These are phyloP conservation scores for Colletotrichum sp. DNA, from an alignment of 2,329 filamentous ascomycete species.

Conservation along the genomic window DNA sequence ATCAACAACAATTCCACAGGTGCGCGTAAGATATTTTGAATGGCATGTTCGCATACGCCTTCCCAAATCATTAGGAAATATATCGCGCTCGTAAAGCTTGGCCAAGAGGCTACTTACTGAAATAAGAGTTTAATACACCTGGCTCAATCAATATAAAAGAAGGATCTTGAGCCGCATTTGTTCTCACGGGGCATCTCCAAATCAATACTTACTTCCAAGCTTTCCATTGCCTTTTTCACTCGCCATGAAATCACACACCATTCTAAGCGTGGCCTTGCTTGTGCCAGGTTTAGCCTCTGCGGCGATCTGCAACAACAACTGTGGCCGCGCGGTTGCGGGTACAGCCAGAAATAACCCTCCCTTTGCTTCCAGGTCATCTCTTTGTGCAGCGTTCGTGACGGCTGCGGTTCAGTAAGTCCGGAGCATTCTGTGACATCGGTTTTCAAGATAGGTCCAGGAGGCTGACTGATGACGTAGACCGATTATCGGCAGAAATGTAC, in stretches of 20 bases:
- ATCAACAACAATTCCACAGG: neutral
- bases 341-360: neutral
- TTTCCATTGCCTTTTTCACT: no score
- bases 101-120: neutral
- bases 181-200: neutral
- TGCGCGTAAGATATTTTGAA: neutral
- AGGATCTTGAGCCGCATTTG: neutral
- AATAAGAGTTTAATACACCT: neutral
- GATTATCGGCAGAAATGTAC: neutral
- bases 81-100: neutral
- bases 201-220: neutral
- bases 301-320: constrained; percentile 17
- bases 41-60: neutral
- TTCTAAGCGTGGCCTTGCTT: neutral
- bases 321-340: constrained; percentile 9
- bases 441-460: no score
- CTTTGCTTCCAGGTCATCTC: neutral
- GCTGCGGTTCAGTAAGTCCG: neutral
- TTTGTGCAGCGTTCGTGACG: constrained; percentile 4
- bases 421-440: neutral
- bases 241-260: neutral
- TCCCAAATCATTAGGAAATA: neutral
- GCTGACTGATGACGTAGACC: neutral
- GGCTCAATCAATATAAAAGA: neutral
- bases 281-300: neutral